Evolutionary conservation across 805 yeast species (phyloP), one percentile per base, ranked within the genome.

Genomic region (Cyberlindnera samutprakarnensis): DNA sequence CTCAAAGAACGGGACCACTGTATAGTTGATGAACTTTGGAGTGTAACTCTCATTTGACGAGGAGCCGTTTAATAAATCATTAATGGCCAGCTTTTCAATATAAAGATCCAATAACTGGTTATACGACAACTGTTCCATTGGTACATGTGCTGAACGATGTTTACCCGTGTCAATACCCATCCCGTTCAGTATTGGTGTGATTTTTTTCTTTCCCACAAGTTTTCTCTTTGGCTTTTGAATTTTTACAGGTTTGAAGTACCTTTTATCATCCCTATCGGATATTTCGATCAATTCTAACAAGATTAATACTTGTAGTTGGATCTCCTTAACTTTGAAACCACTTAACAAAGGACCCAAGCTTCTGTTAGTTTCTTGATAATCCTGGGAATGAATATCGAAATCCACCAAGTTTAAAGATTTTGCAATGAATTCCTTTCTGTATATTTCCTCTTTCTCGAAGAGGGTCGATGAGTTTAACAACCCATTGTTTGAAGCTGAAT

Each of bases 1-100:
- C 30, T 60, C 67, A 46, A 60, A 75, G 49, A 66, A 72, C 0
- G 81, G 80, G 1, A 74, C 60, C 3, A 75, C 37, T 7, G 74
- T 71, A 39, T 66, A 68, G 4, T 66, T 71, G 23, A 71, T 51
- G 43, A 72, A 75, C 4, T 73, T 75, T 14, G 42, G 31, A 14
- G 42, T 29, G 21, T 28, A 34, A 7, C 18, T 17, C 10, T 30
- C 22, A 7, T 30, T 21, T 14, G 37, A 36, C n/a, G 35, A 27
- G 8, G 39, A 32, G 4, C 38, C 24, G 4, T 33, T 23, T 10
- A 75, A 46, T 6, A 71, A 60, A 41, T 75, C 80, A 62, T 75
- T 62, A 21, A 75, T 63, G 18, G 69, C 66, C 41, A 75, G 53
- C 38, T 73, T 67, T 46, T 74, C 81, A 3, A 73, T 46, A 20